Evolutionary conservation across 2,329 filamentous ascomycete species (phyloP).

Genomic region (Fusarium oxysporum): DNA sequence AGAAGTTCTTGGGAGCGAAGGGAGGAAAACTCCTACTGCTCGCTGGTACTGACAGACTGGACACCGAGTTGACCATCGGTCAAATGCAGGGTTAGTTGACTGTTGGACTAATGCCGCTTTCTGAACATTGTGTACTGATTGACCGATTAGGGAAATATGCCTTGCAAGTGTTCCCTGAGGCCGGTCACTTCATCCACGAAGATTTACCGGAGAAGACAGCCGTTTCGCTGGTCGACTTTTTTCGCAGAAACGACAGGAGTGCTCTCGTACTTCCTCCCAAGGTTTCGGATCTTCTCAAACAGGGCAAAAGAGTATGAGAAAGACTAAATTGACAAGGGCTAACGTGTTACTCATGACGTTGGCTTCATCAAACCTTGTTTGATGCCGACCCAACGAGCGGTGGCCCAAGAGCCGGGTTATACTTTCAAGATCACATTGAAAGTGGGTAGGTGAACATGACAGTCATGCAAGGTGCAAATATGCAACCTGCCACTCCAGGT

Average conservation of each 20-base stretch:
- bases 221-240: conserved; percentile 87
- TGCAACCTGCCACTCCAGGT: not conserved
- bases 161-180: conserved; percentile 91
- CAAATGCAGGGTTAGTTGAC: conserved; percentile 87
- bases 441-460: conserved; percentile 7
- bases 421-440: not conserved
- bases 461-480: conserved; percentile 7
- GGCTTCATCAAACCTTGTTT: conserved; percentile 16
- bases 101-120: not conserved
- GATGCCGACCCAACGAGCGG: not conserved
- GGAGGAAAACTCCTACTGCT: conserved; percentile 88
- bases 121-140: conserved; percentile 23
- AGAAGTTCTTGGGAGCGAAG: conserved; percentile 84
- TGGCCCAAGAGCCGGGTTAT: conserved; percentile 4
- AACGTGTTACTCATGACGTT: conserved; percentile 7
- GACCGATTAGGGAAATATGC: conserved; percentile 82
- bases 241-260: conserved; percentile 88
- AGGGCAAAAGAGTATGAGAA: conserved; percentile 68
- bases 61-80: conserved; percentile 93
- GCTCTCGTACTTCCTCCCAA: conserved; percentile 90
- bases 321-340: not conserved
- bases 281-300: conserved; percentile 77
- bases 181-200: conserved; percentile 97
- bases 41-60: conserved; percentile 88
- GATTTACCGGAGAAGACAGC: conserved; percentile 93